Evolutionary conservation across 2,329 filamentous ascomycete species (phyloP), one percentile per base, ranked within the genome.

Genomic region (Harringtonia aguacate): DNA sequence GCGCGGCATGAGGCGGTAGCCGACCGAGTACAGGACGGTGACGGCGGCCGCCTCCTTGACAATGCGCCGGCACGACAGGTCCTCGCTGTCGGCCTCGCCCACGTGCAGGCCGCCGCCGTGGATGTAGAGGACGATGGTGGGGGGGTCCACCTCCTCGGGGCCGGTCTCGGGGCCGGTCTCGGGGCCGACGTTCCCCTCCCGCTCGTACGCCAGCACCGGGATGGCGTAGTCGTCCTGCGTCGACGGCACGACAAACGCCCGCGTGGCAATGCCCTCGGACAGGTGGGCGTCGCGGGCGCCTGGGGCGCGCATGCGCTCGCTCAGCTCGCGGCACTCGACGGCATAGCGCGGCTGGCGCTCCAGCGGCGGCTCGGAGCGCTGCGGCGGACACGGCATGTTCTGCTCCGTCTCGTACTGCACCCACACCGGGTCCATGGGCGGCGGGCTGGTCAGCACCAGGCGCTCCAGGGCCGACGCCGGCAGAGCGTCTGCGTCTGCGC

Each of bases 1-100:
- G 22, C 58, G 48, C 0, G 67, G 68, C 51, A 69, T 59, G 8
- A 72, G 59, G 4, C 69, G 60, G 53, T 73, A 73, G 14, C 62
- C 62, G 28, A 71, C 55, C 0, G 68, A 72, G 52, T 66, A 70
- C 24, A 73, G 56, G 14, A 58, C 51, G 34, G 4, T 17, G 22
- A 14, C 30, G 4, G 14, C 17, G 17, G 29, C 20, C 1, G 50
- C 46, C 2, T 53, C 56, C 20, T 61, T 59, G 22, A 63, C 51
- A 20, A 72, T 59, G 22, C 60, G 62, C 0, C 68, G 61, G 50
- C 67, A 71, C 2, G 66, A 64, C 2, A 71, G 54, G 38, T 73
- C 68, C 51, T 73, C 69, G 47, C 64, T 69, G 48, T 72, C 67
- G 3, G 67, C 64, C 43, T 70, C 67, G 12, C 70, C 70, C 28